Evolutionary conservation across 2,329 filamentous ascomycete species (phyloP), one percentile per base, ranked within the genome.

Genomic region (Lasiodiplodia gonubiensis): DNA sequence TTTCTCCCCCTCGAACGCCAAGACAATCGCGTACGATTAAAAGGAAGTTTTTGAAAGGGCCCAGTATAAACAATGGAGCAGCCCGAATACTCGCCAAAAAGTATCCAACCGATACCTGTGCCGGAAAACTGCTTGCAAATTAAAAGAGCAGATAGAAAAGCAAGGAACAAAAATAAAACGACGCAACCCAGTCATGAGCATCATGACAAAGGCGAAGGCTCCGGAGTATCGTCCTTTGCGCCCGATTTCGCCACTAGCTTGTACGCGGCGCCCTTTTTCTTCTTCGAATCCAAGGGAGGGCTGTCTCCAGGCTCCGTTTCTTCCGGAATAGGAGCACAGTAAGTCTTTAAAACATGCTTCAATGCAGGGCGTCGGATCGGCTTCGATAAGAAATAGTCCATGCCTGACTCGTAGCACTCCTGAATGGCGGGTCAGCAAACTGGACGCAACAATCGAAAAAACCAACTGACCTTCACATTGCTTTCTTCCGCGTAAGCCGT

Each of bases 401-500:
- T 97, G 66, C 94, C 94, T 1, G 90, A 93, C 68, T 94, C 92
- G 77, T 95, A 90, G 77, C 83, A 85, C 70, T 83, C 80, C 69
- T 80, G 73, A 64, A 77, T 42, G 4, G 4, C 11, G n/a, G 35
- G 18, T 63, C 27, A 63, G 46, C 46, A n/a, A 14, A 63, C 18
- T 35, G 74, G 6, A 61, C 37, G 63, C 69, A 67, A 42, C 23
- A 60, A 35, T 49, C 54, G 48, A 11, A 53, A 8, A 8, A 4
- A 12, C 51, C 23, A 23, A 68, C 92, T 92, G 76, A 94, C 91
- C 78, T 90, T 91, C 53, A 94, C 88, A 73, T 97, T 97, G 78
- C 89, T 93, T 77, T 97, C 93, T 75, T 97, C 93, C 0, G 92
- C 89, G 74, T 97, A 97, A 2, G 94, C 94, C 12, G 93, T 97